These are phyloP conservation scores for Pleurotus ostreatus DNA, from an alignment of 768 basidiomycete species.

Conservation along the genomic window DNA sequence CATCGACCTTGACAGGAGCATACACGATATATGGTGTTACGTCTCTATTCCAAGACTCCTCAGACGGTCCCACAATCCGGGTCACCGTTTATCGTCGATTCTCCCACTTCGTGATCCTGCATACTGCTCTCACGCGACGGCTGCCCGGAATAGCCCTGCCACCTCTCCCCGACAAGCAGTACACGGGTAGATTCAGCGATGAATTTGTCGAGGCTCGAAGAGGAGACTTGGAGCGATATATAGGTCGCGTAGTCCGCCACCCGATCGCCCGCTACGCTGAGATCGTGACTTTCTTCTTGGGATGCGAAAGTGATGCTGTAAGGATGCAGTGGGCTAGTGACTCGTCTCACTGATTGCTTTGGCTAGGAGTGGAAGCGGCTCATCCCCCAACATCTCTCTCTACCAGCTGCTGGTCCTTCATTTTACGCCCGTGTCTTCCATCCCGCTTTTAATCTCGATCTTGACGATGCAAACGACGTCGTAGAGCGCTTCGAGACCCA, in stretches of 20 bases:
- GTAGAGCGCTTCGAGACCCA: conserved; percentile 64
- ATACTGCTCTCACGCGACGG: conserved; percentile 62
- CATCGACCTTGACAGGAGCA: conserved; percentile 60
- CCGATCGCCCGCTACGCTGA: conserved; percentile 77
- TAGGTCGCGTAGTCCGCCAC: conserved; percentile 66
- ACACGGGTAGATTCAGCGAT: conserved; percentile 72
- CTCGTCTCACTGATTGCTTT: conserved; percentile 6
- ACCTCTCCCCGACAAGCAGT: conserved; percentile 82
- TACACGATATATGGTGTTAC: conserved; percentile 78
- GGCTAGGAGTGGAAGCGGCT: conserved; percentile 68
- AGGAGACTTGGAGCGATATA: conserved; percentile 78
- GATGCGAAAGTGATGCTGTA: conserved; percentile 72
- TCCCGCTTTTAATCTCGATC: conserved; percentile 79
- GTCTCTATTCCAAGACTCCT: conserved; percentile 51
- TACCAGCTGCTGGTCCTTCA: conserved; percentile 64
- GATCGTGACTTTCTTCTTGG: conserved; percentile 74
- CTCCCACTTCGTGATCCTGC: conserved; percentile 79
- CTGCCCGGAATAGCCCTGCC: conserved; percentile 78
- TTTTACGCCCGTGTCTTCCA: conserved; percentile 83
- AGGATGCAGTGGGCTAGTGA: conserved; percentile 20
- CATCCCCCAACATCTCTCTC: conserved; percentile 54
- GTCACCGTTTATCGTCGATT: conserved; percentile 81
- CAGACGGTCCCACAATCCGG: conserved; percentile 37
- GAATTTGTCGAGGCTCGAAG: conserved; percentile 82
- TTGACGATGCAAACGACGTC: conserved; percentile 59